Percentiles rank a stretch among this genome's conserved stretches.
Evolutionary conservation across 2,329 filamentous ascomycete genomes (phyloP).

Genomic region (Cladosporium cucumerinum): DNA sequence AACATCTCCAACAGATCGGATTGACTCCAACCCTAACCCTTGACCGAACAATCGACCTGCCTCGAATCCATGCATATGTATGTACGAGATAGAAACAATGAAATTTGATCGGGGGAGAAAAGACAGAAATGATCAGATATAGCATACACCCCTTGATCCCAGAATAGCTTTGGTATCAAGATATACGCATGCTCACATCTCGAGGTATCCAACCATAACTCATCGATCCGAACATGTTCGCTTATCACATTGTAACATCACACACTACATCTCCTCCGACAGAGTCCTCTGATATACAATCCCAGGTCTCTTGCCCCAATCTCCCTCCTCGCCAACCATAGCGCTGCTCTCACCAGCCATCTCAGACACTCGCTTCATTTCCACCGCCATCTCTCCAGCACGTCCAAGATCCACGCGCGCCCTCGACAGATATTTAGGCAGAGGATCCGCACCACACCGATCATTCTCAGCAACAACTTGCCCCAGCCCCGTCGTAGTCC

Average conservation of each 20-base stretch:
- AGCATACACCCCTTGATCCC: not conserved
- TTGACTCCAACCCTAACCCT: not conserved
- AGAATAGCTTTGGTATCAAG: too few species aligned
- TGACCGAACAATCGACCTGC: not conserved
- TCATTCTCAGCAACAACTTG: not conserved
- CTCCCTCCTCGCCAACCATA: not conserved
- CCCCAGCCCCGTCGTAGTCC: not conserved
- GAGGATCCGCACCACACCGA: constrained; percentile 3
- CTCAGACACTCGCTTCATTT: not conserved
- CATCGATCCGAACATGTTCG: not conserved
- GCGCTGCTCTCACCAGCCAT: not conserved
- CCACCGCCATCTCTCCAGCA: not conserved
- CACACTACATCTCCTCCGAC: not conserved
- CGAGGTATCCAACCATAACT: not conserved
- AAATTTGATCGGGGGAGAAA: not conserved
- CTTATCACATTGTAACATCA: not conserved
- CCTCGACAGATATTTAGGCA: constrained; percentile 5
- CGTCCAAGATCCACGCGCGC: not conserved
- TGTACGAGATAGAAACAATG: not conserved
- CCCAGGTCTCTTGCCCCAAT: not conserved
- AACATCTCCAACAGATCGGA: not conserved
- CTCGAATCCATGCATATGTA: not conserved
- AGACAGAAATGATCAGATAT: not conserved
- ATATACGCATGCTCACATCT: not conserved
- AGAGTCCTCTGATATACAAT: not conserved